Evolutionary conservation across 805 yeast genomes (phyloP), one percentile per base, ranked within the genome.

Genomic region (Candida suzukii): DNA sequence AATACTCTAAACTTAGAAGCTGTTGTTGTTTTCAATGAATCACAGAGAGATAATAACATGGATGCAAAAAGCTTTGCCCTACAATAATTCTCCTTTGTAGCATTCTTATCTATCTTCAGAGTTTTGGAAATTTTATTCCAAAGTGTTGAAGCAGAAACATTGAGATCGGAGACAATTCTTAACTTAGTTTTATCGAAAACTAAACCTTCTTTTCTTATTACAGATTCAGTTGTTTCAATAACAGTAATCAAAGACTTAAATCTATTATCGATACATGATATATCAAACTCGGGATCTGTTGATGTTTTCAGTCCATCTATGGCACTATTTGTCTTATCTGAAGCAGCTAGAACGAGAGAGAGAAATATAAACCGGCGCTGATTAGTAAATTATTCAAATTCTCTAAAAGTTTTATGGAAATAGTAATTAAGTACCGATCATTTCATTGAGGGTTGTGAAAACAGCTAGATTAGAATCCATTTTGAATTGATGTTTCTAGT

Each of bases 81-180:
- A 2, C 52, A 37, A 2, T 58, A 30, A 0, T 33, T 27, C 18
- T 43, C 39, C 19, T 48, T 35, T 0, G 37, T 37, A 8, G 45
- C 41, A 0, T 10, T 24, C 16, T 6, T 16, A 4, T 34, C 37
- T 1, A 51, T 39, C 35, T 56, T 63, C 40, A 53, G 43, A 4
- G 58, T 42, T 13, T 66, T 40, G 1, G 63, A 45, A 1, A 61
- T 43, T 1, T 57, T 38, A 43, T 69, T 70, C 74, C 74, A 70
- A 11, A 67, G 40, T 14, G 48, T 54, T 13, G 67, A 56, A 1
- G 65, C 58, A 25, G 45, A 32, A 7, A 21, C 19, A 20, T 53
- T 51, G 3, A 51, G 35, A 21, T 38, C 43, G 4, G 30, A 12
- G 3, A 27, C 13, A 14, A 45, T 24, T 22, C 32, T 22, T 3